Conservation (phyloP, 805 yeast species). For the Yarrowia divulgata region DNA sequence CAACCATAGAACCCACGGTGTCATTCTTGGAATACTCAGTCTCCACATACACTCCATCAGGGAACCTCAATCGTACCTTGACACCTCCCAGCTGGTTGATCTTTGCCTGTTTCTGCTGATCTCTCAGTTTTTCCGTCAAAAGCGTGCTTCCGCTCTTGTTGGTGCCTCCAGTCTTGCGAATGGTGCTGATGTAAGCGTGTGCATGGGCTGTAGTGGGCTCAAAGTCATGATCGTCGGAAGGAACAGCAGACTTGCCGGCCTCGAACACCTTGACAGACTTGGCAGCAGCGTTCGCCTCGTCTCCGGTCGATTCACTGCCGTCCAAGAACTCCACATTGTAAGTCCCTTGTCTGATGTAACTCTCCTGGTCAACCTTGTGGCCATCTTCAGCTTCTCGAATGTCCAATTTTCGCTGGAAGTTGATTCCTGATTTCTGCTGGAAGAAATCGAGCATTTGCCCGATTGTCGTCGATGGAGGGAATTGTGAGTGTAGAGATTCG, state of each 20-base stretch:
- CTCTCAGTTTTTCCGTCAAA: slow-evolving; percentile 20
- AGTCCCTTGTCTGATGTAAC: slow-evolving; percentile 25
- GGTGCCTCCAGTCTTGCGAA: slow-evolving; percentile 18
- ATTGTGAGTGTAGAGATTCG: slow-evolving; percentile 42
- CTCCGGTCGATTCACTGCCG: not conserved
- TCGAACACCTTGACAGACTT: slow-evolving; percentile 15
- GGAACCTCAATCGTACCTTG: slow-evolving; percentile 26
- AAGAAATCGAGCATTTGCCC: slow-evolving; percentile 45
- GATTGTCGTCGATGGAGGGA: slow-evolving; percentile 42
- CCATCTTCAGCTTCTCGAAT: slow-evolving; percentile 20
- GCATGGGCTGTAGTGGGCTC: slow-evolving; percentile 35
- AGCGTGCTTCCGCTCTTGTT: slow-evolving; percentile 9
- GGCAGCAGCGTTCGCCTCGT: not conserved
- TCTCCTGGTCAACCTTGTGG: slow-evolving; percentile 4
- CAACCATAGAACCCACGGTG: slow-evolving; percentile 5
- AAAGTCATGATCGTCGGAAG: not conserved
- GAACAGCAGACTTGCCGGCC: not conserved
- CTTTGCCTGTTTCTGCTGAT: slow-evolving; percentile 11
- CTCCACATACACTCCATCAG: slow-evolving; percentile 29
- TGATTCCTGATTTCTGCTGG: slow-evolving; percentile 44
- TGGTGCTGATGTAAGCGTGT: slow-evolving; percentile 20
- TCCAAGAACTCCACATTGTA: slow-evolving; percentile 29
- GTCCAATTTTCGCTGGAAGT: slow-evolving; percentile 39
- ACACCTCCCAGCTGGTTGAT: slow-evolving; percentile 32
- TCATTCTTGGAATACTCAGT: slow-evolving; percentile 10